These are phyloP conservation scores for Thozetella sp. DNA, from an alignment of 495 filamentous ascomycete species.

Conservation along the genomic window DNA sequence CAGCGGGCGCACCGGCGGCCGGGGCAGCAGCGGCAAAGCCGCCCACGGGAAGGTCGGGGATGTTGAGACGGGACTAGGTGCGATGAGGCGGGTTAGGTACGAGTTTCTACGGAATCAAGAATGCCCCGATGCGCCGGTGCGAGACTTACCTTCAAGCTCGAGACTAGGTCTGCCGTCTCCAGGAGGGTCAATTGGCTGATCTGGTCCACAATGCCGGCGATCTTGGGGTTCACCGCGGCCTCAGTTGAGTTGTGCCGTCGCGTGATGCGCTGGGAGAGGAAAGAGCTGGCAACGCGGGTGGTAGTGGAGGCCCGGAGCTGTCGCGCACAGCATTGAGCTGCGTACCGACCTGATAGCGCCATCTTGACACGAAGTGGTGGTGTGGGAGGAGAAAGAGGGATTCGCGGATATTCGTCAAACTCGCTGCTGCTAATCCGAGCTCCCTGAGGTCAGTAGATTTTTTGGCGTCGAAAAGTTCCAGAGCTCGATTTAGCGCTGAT, in stretches of 20 bases:
- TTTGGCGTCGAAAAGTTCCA: neutral
- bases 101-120: neutral
- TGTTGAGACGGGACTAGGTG: slow-evolving; percentile 88
- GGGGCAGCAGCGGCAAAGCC: slow-evolving; percentile 66
- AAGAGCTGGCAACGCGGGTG: slow-evolving; percentile 37
- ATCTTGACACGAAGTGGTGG: slow-evolving; percentile 14
- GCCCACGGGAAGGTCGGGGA: slow-evolving; percentile 94
- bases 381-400: neutral
- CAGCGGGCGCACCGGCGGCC: slow-evolving; percentile 55
- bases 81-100: neutral
- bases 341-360: slow-evolving; percentile 43
- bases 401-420: neutral
- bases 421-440: neutral
- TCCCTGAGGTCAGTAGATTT: slow-evolving; percentile 1
- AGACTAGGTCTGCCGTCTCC: slow-evolving; percentile 94
- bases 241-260: slow-evolving; percentile 77
- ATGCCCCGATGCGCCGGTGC: neutral
- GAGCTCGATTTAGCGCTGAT: neutral
- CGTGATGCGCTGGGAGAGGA: slow-evolving; percentile 34
- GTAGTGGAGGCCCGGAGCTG: slow-evolving; percentile 44
- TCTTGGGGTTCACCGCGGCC: slow-evolving; percentile 79
- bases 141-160: slow-evolving; percentile 75
- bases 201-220: slow-evolving; percentile 90
- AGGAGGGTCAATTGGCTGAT: slow-evolving; percentile 96
- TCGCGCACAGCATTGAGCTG: slow-evolving; percentile 60